phyloP scores from a whole-genome alignment of 2,329 filamentous ascomycete species.

The Colletotrichum sp. region DNA sequence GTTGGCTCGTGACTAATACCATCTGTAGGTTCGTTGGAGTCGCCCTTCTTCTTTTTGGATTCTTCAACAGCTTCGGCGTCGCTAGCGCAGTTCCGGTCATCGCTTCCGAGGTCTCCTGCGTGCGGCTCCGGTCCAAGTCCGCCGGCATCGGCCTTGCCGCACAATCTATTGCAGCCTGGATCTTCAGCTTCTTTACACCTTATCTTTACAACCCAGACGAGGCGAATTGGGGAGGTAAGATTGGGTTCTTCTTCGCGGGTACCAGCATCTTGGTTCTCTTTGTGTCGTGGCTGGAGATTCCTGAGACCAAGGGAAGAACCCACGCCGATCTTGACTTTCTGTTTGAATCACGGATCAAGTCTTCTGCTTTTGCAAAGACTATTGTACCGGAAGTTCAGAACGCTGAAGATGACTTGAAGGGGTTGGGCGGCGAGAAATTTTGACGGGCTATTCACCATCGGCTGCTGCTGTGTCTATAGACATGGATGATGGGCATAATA shows the following conservation, averaged over 20 bases:
- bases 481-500: no score
- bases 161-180: neutral
- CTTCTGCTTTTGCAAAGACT: neutral
- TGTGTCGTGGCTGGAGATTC: neutral
- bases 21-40: neutral
- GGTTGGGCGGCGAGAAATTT: neutral
- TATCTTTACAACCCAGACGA: constrained; percentile 7
- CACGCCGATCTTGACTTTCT: neutral
- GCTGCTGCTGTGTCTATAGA: neutral
- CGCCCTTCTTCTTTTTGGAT: neutral
- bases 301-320: neutral
- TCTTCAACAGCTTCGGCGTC: constrained; percentile 2
- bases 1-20: fast-evolving
- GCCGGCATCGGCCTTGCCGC: neutral
- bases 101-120: neutral
- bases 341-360: neutral
- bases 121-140: neutral
- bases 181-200: constrained; percentile 4
- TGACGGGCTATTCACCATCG: neutral
- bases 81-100: neutral
- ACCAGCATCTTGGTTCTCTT: neutral
- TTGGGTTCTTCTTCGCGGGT: constrained; percentile 7
- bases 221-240: constrained; percentile 25
- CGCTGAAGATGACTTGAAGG: neutral
- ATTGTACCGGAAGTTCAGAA: neutral